Evolutionary conservation across 2,329 filamentous ascomycete species (phyloP).

Genomic region (Monosporascus sp.): DNA sequence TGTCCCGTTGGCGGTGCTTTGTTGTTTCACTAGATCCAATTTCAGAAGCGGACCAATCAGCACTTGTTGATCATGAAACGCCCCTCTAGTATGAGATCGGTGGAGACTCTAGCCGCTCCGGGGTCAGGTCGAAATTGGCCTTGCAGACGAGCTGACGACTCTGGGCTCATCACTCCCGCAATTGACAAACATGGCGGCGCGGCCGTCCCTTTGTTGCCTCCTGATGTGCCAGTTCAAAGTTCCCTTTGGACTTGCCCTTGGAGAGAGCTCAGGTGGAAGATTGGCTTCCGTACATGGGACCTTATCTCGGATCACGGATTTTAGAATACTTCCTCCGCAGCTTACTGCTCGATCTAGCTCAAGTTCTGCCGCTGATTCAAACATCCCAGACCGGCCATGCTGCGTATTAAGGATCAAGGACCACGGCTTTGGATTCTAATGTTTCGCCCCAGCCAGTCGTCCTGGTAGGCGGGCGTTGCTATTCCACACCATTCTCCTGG

Average conservation of each 20-base stretch:
- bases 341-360: background rate
- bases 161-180: too few relatives aligned
- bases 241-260: too few relatives aligned
- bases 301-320: background rate
- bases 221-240: too few relatives aligned
- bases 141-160: too few relatives aligned
- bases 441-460: background rate
- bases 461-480: background rate
- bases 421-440: background rate
- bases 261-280: background rate
- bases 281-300: background rate
- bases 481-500: background rate
- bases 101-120: background rate
- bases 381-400: background rate
- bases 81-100: slow-evolving; percentile 7
- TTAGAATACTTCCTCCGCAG: background rate
- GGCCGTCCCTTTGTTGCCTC: too few relatives aligned
- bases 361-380: background rate
- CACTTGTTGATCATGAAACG: slow-evolving; percentile 5
- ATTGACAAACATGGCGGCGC: too few relatives aligned
- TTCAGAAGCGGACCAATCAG: slow-evolving; percentile 7
- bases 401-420: background rate
- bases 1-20: background rate
- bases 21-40: slow-evolving; percentile 11
- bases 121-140: too few relatives aligned